A percentile compares a stretch with the other conserved stretches of the same genome.
Evolutionary conservation across 371 early-diverging fungal species (phyloP).

Genomic region (Encephalitozoon intestinalis): DNA sequence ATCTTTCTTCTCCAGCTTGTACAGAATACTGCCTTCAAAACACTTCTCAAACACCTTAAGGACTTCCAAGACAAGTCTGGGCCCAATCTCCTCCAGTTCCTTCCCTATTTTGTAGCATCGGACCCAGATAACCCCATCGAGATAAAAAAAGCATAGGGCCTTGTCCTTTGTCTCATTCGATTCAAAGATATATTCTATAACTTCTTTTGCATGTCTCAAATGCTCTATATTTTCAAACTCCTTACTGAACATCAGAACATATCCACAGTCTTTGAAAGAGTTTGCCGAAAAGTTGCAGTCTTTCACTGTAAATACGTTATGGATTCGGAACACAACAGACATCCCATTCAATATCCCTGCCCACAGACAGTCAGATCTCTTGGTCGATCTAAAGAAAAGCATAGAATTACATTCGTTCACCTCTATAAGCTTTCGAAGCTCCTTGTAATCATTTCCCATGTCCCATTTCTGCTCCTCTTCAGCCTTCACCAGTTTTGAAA

Average conservation of each 20-base stretch:
- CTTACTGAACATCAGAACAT: slow-evolving; percentile 35
- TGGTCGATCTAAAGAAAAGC: slow-evolving; percentile 47
- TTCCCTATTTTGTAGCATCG: slow-evolving; percentile 35
- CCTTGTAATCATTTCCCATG: slow-evolving; percentile 16
- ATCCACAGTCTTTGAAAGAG: slow-evolving; percentile 32
- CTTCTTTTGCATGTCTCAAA: slow-evolving; percentile 18
- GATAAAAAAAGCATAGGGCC: slow-evolving; percentile 44
- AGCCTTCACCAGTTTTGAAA: slow-evolving; percentile 28
- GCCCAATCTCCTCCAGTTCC: slow-evolving; percentile 50
- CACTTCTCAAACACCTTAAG: slow-evolving; percentile 41
- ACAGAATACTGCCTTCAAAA: slow-evolving; percentile 29
- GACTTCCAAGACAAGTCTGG: slow-evolving; percentile 44
- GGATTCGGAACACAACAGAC: slow-evolving; percentile 33
- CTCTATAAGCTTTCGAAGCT: slow-evolving; percentile 29
- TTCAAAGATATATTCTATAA: slow-evolving; percentile 26
- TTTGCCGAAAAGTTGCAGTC: slow-evolving; percentile 34
- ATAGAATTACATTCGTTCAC: slow-evolving; percentile 34
- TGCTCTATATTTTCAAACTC: slow-evolving; percentile 49
- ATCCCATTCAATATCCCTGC: slow-evolving; percentile 17
- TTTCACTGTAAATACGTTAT: slow-evolving; percentile 23
- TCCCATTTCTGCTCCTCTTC: slow-evolving; percentile 42
- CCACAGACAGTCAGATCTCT: slow-evolving; percentile 42
- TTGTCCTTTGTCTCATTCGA: slow-evolving; percentile 29
- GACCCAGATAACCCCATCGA: slow-evolving; percentile 35
- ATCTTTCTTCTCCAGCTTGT: background rate